Conservation (phyloP, 2,329 filamentous ascomycete genomes). For the Talaromyces pinophilus region DNA sequence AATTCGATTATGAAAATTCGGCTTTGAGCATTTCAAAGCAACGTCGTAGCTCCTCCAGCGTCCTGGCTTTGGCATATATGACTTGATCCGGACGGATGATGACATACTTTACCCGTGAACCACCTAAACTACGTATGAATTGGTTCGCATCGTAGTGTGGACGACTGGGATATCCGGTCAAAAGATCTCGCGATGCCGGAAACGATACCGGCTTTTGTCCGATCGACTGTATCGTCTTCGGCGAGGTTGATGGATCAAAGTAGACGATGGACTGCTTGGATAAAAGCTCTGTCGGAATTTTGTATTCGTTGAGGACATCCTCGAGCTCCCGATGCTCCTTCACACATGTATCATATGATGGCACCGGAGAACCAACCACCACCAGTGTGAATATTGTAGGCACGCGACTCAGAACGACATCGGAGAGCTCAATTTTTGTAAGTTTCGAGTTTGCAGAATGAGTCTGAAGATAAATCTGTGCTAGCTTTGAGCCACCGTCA, state of each 20-base stretch:
- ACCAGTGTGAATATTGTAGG: not conserved
- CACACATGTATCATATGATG: not conserved
- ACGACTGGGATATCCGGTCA: not conserved
- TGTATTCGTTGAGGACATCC: not conserved
- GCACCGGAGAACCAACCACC: not conserved
- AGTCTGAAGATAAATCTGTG: slow-evolving; percentile 4
- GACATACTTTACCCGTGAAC: not conserved
- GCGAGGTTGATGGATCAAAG: not conserved
- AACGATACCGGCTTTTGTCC: not conserved
- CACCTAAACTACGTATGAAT: not conserved
- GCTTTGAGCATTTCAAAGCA: not conserved
- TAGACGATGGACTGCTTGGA: not conserved
- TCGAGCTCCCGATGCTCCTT: not conserved
- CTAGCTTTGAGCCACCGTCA: slow-evolving; percentile 11
- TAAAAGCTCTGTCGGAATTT: not conserved
- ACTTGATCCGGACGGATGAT: not conserved
- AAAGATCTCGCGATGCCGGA: not conserved
- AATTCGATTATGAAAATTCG: not conserved
- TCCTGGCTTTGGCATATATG: not conserved
- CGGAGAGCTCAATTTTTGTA: not conserved
- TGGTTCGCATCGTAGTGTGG: not conserved
- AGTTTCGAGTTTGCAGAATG: not conserved
- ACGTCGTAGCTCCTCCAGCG: not conserved
- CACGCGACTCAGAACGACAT: not conserved
- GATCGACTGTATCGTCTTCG: not conserved